Percentiles rank a stretch among this genome's conserved stretches.
Conservation (phyloP, 2,329 filamentous ascomycete genomes). For the Huntiella bhutanensis region DNA sequence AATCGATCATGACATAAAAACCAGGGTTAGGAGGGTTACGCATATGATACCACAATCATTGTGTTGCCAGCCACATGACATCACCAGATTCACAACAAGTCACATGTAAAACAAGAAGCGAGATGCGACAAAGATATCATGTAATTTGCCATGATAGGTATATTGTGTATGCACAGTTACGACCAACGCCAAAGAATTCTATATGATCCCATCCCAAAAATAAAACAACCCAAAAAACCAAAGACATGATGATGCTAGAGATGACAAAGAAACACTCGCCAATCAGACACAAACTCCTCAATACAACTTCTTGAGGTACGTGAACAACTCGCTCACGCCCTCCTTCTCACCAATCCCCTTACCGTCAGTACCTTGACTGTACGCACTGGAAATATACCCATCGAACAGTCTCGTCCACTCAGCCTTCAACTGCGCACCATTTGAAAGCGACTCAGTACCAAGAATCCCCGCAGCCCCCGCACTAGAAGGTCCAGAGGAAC, state of each 20-base stretch:
- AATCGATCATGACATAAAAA: no score
- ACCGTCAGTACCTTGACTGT: constrained; percentile 1
- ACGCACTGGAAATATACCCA: constrained; percentile 18
- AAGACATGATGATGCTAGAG: neutral
- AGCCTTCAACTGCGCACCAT: constrained; percentile 30
- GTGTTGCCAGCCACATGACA: no score
- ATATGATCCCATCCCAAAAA: neutral
- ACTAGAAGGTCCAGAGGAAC: constrained; percentile 4
- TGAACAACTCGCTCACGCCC: constrained; percentile 6
- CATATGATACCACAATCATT: no score
- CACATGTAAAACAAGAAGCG: no score
- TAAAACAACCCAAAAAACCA: neutral
- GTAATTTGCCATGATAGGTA: no score
- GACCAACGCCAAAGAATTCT: no score
- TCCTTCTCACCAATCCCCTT: constrained; percentile 1
- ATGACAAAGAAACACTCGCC: neutral
- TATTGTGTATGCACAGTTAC: no score
- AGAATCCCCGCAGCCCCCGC: constrained; percentile 10
- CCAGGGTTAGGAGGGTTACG: no score
- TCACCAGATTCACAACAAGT: no score
- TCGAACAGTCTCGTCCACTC: constrained; percentile 33
- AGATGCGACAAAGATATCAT: no score
- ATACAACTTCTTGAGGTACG: constrained; percentile 7
- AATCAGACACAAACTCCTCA: neutral
- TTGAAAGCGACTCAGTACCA: constrained; percentile 16